Base-by-base conservation (phyloP, 192 early-diverging fungal genomes). In the Coemansia sp. region DNA sequence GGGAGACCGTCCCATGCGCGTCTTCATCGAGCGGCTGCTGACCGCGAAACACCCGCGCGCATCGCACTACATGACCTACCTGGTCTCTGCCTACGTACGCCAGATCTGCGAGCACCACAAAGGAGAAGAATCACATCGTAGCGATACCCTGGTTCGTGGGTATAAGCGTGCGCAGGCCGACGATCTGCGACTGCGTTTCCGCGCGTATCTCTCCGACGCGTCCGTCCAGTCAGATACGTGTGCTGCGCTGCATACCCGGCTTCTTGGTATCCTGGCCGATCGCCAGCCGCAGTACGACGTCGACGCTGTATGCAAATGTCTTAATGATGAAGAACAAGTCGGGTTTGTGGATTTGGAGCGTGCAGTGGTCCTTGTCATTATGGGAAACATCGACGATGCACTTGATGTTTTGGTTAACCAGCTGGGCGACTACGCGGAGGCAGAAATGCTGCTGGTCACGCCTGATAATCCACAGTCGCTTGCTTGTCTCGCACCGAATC, bases 21-120 rank as follows among this genome's bases (percentile, higher is more conserved):
- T 34, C 18, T 69, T 82, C 31, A 76, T 82, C 25, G 79, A 82
- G 64, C 70, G 79, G n/a, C 70, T 82, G 5, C 38, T 82, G 12
- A 14, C 33, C 0, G 70, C 71, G 3, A 22, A 31, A 14, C 79
- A 82, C 32, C 29, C 60, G 11, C 65, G 69, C 14, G 79, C 79
- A 11, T 65, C 64, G 7, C 74, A 73, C 62, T 76, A 76, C 34
- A 73, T 71, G 74, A 82, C 79, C 4, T 66, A 76, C 36, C 60
- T 82, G 64, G 56, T 73, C 20, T 68, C 56, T 1, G 74, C 58
- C 20, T 76, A 82, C 20, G 79, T 82, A 65, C 78, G 78, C 29
- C 69, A 81, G 34, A 30, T 81, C 17, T 59, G 66, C 31, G 77
- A 75, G 33, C 55, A 57, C 28, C 68, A 68, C 29, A 2, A 45